Evolutionary conservation across 495 filamentous ascomycete species (phyloP).

Genomic region (Aspergillus sclerotiicarbonarius): DNA sequence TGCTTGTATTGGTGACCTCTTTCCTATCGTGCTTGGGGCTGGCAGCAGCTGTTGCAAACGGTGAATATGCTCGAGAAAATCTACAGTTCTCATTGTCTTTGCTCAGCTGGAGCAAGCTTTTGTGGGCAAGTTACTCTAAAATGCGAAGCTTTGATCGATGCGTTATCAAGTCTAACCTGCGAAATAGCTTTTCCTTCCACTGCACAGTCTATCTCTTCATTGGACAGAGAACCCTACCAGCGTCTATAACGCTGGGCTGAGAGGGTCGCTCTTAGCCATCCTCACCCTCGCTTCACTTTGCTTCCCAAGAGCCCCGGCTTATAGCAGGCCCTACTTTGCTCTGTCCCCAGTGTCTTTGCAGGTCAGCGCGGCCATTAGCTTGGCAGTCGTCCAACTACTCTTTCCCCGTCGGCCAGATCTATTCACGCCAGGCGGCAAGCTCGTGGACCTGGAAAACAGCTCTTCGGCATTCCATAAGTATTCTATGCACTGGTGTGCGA

Average conservation of each 20-base stretch:
- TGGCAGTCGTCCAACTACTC: neutral
- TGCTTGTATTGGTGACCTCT: neutral
- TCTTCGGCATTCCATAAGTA: slow-evolving; percentile 1
- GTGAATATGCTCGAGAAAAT: too few species aligned
- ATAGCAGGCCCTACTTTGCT: too few species aligned
- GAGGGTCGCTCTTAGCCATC: neutral
- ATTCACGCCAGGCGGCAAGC: neutral
- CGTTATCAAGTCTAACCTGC: neutral
- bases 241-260: neutral
- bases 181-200: neutral
- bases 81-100: neutral
- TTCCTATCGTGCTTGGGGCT: neutral
- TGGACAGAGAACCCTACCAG: too few species aligned
- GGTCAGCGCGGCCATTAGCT: neutral
- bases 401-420: slow-evolving; percentile 1
- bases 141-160: neutral
- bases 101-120: neutral
- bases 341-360: neutral
- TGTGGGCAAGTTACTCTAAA: neutral
- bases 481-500: neutral
- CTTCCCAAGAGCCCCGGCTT: neutral
- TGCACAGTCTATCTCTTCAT: neutral
- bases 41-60: neutral
- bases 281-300: neutral
- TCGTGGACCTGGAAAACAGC: neutral